Evolutionary conservation across 306 rosid species (phyloP), one percentile per base, ranked within the genome.

Genomic region (Cicer cuneatum): DNA sequence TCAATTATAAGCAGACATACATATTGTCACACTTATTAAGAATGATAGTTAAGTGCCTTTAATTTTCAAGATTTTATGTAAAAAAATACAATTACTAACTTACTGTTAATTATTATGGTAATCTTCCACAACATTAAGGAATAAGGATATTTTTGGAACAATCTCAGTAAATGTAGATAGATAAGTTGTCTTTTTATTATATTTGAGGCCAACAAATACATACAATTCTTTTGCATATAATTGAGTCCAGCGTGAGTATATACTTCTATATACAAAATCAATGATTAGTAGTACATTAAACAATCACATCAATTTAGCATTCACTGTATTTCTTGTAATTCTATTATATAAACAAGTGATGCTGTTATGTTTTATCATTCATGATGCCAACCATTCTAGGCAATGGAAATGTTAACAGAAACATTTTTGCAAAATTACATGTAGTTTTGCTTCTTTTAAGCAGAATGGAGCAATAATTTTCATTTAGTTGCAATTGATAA

Each of bases 371-470:
- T 54, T 54, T 54, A 24, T 24, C 33, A 24, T 24, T 24, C 33
- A 24, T 24, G 33, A 24, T 2, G 76, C 39, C 29, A 19, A 21
- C 51, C 33, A 49, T 66, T 72, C 58, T 12, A 64, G 71, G 58
- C 42, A n/a, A 13, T 41, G 53, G 63, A 69, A 4, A 5, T 13
- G 53, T 51, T 47, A 8, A 11, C 29, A 59, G 45, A 73, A 16
- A 21, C 42, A 37, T 71, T 16, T 54, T 57, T 65, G 54, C 48
- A 48, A 52, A 62, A 43, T 53, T 35, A 67, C 66, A 24, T 38
- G 35, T 33, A 29, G 67, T 51, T 49, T 62, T 76, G n/a, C 69
- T 43, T 67, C 75, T 42, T 48, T 70, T 11, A 71, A 46, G 58
- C 29, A 63, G 16, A 46, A 75, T 59, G 48, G 71, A 49, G n/a